Percentiles rank a stretch among this genome's conserved stretches.
These are phyloP conservation scores for Colletotrichum spaethianum DNA, from an alignment of 2,329 filamentous ascomycete species.

Conservation along the genomic window DNA sequence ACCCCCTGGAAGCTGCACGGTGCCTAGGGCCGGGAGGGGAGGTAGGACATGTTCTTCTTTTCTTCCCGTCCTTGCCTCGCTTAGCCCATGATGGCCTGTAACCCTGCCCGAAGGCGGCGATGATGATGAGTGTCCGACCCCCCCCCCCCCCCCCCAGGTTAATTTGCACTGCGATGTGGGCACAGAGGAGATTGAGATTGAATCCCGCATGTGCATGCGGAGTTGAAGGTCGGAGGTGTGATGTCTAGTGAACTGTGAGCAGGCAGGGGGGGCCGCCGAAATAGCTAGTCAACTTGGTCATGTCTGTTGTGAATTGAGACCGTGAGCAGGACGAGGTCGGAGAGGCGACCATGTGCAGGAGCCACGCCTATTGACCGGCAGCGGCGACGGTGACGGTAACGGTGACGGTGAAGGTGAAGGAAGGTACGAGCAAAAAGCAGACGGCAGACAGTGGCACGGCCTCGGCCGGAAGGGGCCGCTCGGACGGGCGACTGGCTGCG, in stretches of 20 bases:
- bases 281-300: constrained; percentile 11
- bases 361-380: constrained; percentile 9
- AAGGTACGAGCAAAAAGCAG: neutral
- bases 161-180: constrained; percentile 27
- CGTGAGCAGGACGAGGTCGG: neutral
- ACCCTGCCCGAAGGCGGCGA: constrained; percentile 24
- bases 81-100: constrained; percentile 30
- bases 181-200: constrained; percentile 16
- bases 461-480: constrained; percentile 32
- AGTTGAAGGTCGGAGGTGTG: constrained; percentile 16
- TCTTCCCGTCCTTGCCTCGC: constrained; percentile 27
- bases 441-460: constrained; percentile 12
- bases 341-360: neutral
- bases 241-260: neutral
- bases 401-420: constrained; percentile 22
- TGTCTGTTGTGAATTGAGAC: neutral
- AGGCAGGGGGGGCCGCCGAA: neutral
- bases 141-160: no score
- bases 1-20: neutral
- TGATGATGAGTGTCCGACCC: constrained; percentile 21
- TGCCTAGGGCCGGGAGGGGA: neutral
- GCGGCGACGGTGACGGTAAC: constrained; percentile 21
- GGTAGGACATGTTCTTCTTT: constrained; percentile 17
- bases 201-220: constrained; percentile 10
- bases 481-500: neutral